Conservation (phyloP, 108 stramenopile species). For the Cyclotella atomus region DNA sequence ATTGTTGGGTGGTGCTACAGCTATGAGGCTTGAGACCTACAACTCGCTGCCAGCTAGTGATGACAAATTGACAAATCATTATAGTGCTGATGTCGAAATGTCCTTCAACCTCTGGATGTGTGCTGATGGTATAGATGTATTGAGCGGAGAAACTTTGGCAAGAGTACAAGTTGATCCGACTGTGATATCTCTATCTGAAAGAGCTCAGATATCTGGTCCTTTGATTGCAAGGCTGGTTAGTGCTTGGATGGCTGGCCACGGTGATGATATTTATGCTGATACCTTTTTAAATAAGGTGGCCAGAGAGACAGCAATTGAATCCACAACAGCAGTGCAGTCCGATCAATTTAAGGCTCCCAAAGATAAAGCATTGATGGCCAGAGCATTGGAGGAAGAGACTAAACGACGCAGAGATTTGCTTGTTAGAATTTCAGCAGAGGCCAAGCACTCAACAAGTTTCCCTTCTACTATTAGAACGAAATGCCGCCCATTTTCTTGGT, state of each 20-base stretch:
- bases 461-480: constrained; percentile 54
- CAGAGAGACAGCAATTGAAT: constrained; percentile 13
- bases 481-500: constrained; percentile 86
- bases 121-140: constrained; percentile 86
- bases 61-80: constrained; percentile 48
- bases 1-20: constrained; percentile 65
- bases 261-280: constrained; percentile 48
- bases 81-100: constrained; percentile 75
- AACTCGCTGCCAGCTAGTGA: constrained; percentile 68
- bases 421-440: constrained; percentile 53
- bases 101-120: constrained; percentile 87
- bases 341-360: background rate
- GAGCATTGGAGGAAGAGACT: constrained; percentile 30
- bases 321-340: constrained; percentile 13
- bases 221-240: constrained; percentile 68
- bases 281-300: constrained; percentile 59
- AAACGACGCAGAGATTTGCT: constrained; percentile 20
- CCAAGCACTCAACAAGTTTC: constrained; percentile 49
- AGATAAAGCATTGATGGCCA: constrained; percentile 21
- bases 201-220: constrained; percentile 9
- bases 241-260: constrained; percentile 68
- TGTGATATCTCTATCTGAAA: constrained; percentile 26
- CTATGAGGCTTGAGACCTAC: constrained; percentile 74
- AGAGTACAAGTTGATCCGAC: constrained; percentile 37
- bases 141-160: constrained; percentile 27